phyloP scores from a whole-genome alignment of 2,329 filamentous ascomycete genomes.

The Aspergillus candidus region DNA sequence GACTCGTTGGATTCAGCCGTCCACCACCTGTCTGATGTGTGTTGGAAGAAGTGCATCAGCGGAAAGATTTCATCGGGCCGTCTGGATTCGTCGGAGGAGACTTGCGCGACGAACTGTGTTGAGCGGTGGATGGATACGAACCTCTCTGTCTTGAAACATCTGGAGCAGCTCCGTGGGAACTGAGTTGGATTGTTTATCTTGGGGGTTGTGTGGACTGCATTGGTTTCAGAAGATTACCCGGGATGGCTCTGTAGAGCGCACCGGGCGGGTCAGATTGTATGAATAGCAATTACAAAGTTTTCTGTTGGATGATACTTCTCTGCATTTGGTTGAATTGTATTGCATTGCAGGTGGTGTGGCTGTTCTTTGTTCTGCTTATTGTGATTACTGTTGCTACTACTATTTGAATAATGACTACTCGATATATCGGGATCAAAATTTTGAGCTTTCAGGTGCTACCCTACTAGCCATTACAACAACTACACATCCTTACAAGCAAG shows the following conservation, averaged over 20 bases:
- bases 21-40: conserved; percentile 65
- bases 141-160: conserved; percentile 73
- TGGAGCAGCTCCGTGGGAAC: conserved; percentile 58
- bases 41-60: conserved; percentile 92
- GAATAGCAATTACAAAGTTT: not conserved
- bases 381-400: no score
- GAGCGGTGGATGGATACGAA: conserved; percentile 90
- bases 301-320: not conserved
- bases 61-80: conserved; percentile 63
- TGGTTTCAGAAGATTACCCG: no score
- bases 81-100: conserved; percentile 71
- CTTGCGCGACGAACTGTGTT: conserved; percentile 86
- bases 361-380: no score
- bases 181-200: conserved; percentile 13
- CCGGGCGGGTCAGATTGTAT: not conserved
- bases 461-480: not conserved
- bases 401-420: no score
- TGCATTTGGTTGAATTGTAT: not conserved
- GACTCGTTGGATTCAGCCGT: conserved; percentile 45
- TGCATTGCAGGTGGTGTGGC: no score
- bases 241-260: no score
- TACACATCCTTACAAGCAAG: conserved; percentile 10
- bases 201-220: not conserved
- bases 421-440: not conserved
- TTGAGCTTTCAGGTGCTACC: no score